Conservation (phyloP, 2,329 filamentous ascomycete genomes). For the Phialophora macrospora region DNA sequence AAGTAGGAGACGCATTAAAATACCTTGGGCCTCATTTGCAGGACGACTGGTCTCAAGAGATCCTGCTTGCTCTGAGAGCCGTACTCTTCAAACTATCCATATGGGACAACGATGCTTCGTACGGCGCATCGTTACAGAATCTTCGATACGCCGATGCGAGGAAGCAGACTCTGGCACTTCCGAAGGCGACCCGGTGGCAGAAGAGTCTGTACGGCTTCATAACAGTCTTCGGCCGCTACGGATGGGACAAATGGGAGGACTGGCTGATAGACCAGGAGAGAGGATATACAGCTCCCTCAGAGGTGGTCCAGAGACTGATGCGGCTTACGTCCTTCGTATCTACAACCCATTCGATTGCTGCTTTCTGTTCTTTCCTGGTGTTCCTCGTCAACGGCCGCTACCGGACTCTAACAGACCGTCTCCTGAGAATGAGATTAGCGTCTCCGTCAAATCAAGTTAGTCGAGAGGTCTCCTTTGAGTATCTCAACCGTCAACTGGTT, state of each 20-base stretch:
- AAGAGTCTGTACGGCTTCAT: constrained; percentile 82
- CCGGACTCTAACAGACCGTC: constrained; percentile 83
- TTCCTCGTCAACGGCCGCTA: constrained; percentile 92
- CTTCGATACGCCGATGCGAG: constrained; percentile 87
- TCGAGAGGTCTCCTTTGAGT: constrained; percentile 94
- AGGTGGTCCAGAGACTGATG: constrained; percentile 63
- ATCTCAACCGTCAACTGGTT: constrained; percentile 93
- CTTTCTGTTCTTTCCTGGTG: constrained; percentile 82
- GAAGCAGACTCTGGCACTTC: constrained; percentile 62
- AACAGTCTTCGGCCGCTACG: constrained; percentile 85
- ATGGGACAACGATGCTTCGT: constrained; percentile 95
- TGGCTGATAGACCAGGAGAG: constrained; percentile 79
- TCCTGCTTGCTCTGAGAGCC: constrained; percentile 74
- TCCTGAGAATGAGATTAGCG: constrained; percentile 81
- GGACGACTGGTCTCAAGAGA: constrained; percentile 87
- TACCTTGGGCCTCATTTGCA: constrained; percentile 78
- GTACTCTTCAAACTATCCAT: constrained; percentile 92
- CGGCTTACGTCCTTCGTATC: constrained; percentile 70
- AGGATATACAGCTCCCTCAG: constrained; percentile 59
- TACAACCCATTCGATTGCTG: constrained; percentile 78
- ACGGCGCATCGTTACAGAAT: constrained; percentile 91
- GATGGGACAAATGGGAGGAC: constrained; percentile 89
- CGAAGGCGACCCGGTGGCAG: constrained; percentile 77
- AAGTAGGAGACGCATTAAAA: constrained; percentile 85
- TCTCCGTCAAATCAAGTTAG: constrained; percentile 83